These are phyloP conservation scores for Ulota crispa DNA, from an alignment of 225 moss, liverwort and hornwort genomes.

Conservation along the genomic window DNA sequence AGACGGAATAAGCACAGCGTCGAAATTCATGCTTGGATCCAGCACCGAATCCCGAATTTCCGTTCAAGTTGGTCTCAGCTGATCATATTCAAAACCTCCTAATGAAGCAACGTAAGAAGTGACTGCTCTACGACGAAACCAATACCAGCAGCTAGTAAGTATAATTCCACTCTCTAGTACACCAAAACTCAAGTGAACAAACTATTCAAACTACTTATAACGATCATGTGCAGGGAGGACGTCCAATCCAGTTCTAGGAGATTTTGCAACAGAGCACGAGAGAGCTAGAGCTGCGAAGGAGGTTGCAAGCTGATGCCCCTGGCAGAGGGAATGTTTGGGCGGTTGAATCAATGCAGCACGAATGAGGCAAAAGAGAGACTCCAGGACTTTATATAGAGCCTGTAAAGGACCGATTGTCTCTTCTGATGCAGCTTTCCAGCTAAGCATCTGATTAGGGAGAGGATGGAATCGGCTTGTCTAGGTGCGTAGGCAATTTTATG, in stretches of 20 bases:
- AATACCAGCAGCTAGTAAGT: background rate
- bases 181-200: background rate
- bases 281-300: background rate
- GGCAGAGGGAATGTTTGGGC: constrained; percentile 19
- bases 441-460: constrained; percentile 2
- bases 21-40: constrained; percentile 40
- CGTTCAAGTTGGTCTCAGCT: background rate
- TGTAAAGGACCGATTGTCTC: background rate
- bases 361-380: constrained; percentile 18
- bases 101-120: background rate
- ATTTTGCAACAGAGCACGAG: background rate
- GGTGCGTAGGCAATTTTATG: background rate
- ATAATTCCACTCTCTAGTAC: background rate
- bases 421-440: constrained; percentile 13
- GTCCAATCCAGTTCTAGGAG: background rate
- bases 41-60: background rate
- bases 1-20: constrained; percentile 33
- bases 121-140: background rate
- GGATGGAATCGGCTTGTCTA: constrained; percentile 16
- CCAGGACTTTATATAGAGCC: constrained; percentile 15
- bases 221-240: background rate
- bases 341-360: constrained; percentile 21
- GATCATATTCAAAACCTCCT: background rate
- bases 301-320: background rate
- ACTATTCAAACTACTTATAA: background rate